A percentile compares a stretch with the other conserved stretches of the same genome.
phyloP scores from a whole-genome alignment of 371 early-diverging fungal genomes.

The Rhizomucor pusillus region DNA sequence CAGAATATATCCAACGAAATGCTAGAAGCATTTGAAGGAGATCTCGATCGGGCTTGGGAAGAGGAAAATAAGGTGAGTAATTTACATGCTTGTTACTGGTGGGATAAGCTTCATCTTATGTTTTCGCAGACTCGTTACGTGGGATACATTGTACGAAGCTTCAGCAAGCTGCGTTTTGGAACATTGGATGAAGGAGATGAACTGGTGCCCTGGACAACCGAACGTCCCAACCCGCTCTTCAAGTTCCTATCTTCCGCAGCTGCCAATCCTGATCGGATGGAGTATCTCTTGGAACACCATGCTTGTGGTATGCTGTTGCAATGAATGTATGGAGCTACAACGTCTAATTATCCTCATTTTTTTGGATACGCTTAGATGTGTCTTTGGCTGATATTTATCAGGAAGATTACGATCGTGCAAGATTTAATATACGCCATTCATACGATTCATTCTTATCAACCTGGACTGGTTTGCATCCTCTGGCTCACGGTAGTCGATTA shows the following conservation, averaged over 20 bases:
- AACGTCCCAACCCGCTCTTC: conserved; percentile 53
- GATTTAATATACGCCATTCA: conserved; percentile 48
- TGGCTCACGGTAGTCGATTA: conserved; percentile 49
- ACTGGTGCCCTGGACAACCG: conserved; percentile 39
- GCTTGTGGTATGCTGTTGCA: conserved; percentile 46
- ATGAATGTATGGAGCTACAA: background rate
- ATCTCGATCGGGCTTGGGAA: conserved; percentile 51
- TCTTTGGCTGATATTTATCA: conserved; percentile 39
- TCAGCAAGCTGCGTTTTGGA: conserved; percentile 49
- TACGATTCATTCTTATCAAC: conserved; percentile 49
- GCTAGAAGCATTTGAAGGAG: conserved; percentile 35
- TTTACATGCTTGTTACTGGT: background rate
- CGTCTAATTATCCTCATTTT: background rate
- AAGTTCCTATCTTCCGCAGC: conserved; percentile 49
- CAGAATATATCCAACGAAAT: conserved; percentile 49
- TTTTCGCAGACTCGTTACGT: conserved; percentile 41
- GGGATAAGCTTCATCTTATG: background rate
- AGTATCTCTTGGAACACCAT: conserved; percentile 33
- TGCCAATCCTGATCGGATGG: conserved; percentile 30
- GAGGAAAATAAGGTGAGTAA: conserved; percentile 33
- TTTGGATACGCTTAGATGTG: conserved; percentile 36
- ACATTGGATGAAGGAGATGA: conserved; percentile 31
- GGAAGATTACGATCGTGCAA: conserved; percentile 50
- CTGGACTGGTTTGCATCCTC: conserved; percentile 57
- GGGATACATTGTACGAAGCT: conserved; percentile 54